Conservation (phyloP, 192 early-diverging fungal genomes). For the Dissophora globulifera region DNA sequence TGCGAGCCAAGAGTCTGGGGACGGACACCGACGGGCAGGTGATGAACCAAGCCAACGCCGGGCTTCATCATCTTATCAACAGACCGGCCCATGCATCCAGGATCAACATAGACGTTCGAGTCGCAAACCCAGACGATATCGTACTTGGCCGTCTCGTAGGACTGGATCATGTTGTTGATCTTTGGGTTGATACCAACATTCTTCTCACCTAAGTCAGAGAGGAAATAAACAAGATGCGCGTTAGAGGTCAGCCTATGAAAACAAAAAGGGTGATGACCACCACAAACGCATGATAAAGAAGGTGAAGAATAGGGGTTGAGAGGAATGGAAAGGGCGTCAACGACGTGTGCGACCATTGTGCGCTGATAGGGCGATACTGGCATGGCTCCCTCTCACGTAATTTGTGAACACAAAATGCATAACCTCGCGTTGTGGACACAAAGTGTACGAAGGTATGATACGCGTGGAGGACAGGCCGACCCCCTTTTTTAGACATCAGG, state of each 20-base stretch:
- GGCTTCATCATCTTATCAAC: conserved; percentile 79
- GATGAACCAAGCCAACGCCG: conserved; percentile 94
- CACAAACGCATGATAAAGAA: conserved; percentile 1
- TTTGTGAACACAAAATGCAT: neutral
- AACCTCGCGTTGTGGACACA: too few species aligned
- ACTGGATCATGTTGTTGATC: conserved; percentile 92
- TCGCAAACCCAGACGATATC: conserved; percentile 97
- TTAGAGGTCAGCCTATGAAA: neutral
- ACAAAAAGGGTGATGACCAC: conserved; percentile 10
- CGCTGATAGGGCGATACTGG: neutral
- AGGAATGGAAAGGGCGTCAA: too few species aligned
- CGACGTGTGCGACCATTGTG: neutral
- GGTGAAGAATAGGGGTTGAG: neutral
- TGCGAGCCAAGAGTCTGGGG: conserved; percentile 80
- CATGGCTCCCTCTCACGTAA: neutral
- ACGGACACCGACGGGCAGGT: conserved; percentile 83
- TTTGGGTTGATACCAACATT: conserved; percentile 94
- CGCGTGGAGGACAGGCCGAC: too few species aligned
- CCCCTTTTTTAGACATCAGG: too few species aligned
- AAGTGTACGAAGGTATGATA: too few species aligned
- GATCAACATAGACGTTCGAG: conserved; percentile 87
- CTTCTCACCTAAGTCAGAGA: conserved; percentile 17
- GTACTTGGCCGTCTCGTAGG: conserved; percentile 79
- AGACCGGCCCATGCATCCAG: conserved; percentile 81
- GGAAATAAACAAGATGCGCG: neutral